Evolutionary conservation across 768 basidiomycete species (phyloP).

Genomic region (Pleurotus cornucopiae): DNA sequence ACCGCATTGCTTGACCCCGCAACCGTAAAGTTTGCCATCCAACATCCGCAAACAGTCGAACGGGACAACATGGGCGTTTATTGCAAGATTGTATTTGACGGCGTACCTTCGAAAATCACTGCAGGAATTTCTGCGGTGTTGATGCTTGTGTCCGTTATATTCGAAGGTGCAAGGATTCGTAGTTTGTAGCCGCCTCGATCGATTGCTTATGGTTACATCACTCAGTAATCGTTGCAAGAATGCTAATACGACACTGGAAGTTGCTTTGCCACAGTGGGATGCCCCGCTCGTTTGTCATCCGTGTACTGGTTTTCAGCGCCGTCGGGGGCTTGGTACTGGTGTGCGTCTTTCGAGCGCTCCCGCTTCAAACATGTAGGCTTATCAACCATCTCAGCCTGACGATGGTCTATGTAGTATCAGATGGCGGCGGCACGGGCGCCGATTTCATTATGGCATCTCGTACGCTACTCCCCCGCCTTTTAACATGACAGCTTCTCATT

Average conservation of each 20-base stretch:
- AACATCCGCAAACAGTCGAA: background rate
- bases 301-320: background rate
- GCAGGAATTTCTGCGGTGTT: background rate
- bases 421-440: background rate
- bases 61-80: conserved; percentile 1
- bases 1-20: background rate
- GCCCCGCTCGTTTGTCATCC: background rate
- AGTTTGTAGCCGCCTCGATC: background rate
- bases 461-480: background rate
- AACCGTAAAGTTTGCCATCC: background rate
- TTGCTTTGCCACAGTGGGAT: background rate
- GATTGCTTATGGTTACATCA: background rate
- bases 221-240: background rate
- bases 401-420: conserved; percentile 1
- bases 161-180: background rate
- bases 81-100: background rate
- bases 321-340: background rate
- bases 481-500: background rate
- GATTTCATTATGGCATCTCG: conserved; percentile 6
- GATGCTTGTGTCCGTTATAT: background rate
- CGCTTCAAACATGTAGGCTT: too few species aligned
- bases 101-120: conserved; percentile 3
- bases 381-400: background rate
- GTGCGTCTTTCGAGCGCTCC: background rate
- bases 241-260: background rate